A percentile compares a stretch with the other conserved stretches of the same genome.
Conservation (phyloP, 345 rosid genomes). For the Syzygium oleosum region DNA sequence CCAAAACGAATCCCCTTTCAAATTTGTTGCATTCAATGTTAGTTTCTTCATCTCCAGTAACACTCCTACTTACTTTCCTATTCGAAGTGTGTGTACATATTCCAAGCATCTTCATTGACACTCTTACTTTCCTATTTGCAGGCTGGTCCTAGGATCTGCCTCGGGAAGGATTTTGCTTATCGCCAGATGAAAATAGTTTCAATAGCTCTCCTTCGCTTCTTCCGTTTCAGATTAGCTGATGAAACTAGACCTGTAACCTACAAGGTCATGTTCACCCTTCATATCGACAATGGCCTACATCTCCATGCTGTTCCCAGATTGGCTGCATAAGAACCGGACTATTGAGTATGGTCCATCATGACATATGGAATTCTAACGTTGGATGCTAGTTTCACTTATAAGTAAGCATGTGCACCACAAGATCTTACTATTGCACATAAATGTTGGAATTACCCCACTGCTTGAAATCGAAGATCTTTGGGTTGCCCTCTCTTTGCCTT, state of each 20-base stretch:
- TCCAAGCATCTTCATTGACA: not conserved
- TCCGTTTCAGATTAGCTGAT: conserved; percentile 47
- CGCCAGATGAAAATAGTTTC: conserved; percentile 74
- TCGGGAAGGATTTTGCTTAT: conserved; percentile 73
- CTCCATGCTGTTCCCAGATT: conserved; percentile 32
- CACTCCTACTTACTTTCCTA: not conserved
- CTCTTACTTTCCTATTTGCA: conserved; percentile 3
- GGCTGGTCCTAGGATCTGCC: conserved; percentile 84
- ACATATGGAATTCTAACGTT: not conserved
- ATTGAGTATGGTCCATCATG: not conserved
- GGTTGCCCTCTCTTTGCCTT: too few species aligned
- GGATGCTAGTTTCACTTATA: not conserved
- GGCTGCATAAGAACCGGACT: not conserved
- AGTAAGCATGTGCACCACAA: not conserved
- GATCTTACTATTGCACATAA: not conserved
- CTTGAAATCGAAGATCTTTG: too few species aligned
- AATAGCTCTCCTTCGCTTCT: conserved; percentile 49
- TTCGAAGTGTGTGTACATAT: not conserved
- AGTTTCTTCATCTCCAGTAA: not conserved
- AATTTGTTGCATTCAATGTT: conserved; percentile 61
- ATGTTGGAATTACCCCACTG: not conserved
- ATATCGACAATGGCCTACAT: conserved; percentile 43
- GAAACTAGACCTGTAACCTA: conserved; percentile 25
- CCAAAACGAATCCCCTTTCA: conserved; percentile 64
- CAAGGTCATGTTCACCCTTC: conserved; percentile 64